Evolutionary conservation across 1,139 yeast species (phyloP).

Genomic region (Candida smagusa): DNA sequence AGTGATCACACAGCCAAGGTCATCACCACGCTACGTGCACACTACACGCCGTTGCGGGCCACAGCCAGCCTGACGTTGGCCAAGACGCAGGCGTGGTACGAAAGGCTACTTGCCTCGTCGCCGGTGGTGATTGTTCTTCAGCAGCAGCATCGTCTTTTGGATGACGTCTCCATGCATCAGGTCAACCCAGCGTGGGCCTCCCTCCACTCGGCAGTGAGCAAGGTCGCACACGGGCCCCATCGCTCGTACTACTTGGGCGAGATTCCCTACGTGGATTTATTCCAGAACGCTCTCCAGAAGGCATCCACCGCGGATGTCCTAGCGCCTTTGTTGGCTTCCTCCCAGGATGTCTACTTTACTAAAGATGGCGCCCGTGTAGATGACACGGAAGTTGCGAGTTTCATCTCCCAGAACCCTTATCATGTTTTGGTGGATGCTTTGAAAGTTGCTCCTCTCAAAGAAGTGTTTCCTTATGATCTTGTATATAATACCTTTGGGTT

Average conservation of each 20-base stretch:
- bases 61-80: slow-evolving; percentile 14
- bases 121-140: slow-evolving; percentile 33
- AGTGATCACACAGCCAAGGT: slow-evolving; percentile 23
- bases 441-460: slow-evolving; percentile 5
- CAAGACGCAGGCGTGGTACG: slow-evolving; percentile 30
- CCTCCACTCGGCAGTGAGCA: slow-evolving; percentile 12
- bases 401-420: not conserved
- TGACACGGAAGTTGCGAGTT: slow-evolving; percentile 3
- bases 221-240: slow-evolving; percentile 5
- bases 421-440: not conserved
- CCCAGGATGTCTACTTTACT: not conserved
- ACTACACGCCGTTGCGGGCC: slow-evolving; percentile 16
- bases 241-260: slow-evolving; percentile 32
- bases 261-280: slow-evolving; percentile 26
- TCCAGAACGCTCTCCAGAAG: slow-evolving; percentile 24
- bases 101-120: slow-evolving; percentile 22
- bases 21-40: slow-evolving; percentile 20
- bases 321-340: slow-evolving; percentile 1
- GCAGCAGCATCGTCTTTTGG: slow-evolving; percentile 28
- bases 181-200: slow-evolving; percentile 21
- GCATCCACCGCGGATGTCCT: slow-evolving; percentile 6
- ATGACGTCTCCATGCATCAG: slow-evolving; percentile 25
- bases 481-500: slow-evolving; percentile 24
- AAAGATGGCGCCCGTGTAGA: slow-evolving; percentile 1
- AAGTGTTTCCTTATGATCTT: slow-evolving; percentile 31